Evolutionary conservation across 495 filamentous ascomycete genomes (phyloP), one percentile per base, ranked within the genome.

Genomic region (Aspergillus diversus): DNA sequence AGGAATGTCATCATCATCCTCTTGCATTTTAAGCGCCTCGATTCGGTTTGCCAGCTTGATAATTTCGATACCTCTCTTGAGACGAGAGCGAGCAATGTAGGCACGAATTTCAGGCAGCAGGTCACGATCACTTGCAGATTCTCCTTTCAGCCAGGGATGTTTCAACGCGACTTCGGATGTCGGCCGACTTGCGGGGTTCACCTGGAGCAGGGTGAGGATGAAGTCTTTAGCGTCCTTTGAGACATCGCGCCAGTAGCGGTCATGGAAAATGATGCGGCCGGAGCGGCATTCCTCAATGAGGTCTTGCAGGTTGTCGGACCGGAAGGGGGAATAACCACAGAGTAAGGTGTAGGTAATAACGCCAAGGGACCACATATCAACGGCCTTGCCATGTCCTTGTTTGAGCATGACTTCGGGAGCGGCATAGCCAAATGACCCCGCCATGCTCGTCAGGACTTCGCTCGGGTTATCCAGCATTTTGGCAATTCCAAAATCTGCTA

Each of bases 301-400:
- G 69, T 97, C 95, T 60, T 89, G 86, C 33, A 99, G 79, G 68
- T 90, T 96, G 76, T 99, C 95, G 64, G 91, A 92, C 59, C 95
- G 89, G 87, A 98, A 99, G 33, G 95, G 95, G 11, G 94, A 97
- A 77, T 99, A 99, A 55, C 95, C 95, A 77, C 95, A 99, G 46
- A 99, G 91, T n/a, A 99, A 84, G 15, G 96, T 98, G 79, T 99
- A 99, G 33, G 96, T 98, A 71, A 99, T 98, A 66, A 99, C 94
- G 65, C 95, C 95, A 69, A 99, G 82, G 8, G 94, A 97, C 95
- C 95, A 99, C 91, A 99, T 96, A 71, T 99, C 95, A 33, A 98
- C 95, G n/a, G 95, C 91, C 74, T 98, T 98, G 70, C 96, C 95
- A 72, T 99, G 95, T 42, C 96, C 95, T 66, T 91, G 86, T 81